Evolutionary conservation across 345 rosid species (phyloP).

Genomic region (Eutrema yunnanense): DNA sequence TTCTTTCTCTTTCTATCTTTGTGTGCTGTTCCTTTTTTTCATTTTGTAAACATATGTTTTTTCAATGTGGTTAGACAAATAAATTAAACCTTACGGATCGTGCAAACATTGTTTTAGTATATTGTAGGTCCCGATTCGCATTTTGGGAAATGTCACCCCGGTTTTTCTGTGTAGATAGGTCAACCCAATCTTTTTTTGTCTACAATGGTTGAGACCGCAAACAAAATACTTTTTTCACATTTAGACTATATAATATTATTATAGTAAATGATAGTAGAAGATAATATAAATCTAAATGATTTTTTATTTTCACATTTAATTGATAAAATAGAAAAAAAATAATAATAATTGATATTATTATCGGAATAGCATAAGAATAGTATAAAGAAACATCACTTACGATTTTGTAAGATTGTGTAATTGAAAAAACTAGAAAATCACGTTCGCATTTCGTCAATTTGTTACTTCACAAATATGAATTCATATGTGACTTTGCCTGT

Average conservation of each 20-base stretch:
- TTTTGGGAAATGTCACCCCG: conserved; percentile 11
- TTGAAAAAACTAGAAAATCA: not conserved
- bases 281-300: not conserved
- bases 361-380: no score
- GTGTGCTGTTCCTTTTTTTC: no score
- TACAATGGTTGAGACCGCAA: not conserved
- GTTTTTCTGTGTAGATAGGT: not conserved
- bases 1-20: no score
- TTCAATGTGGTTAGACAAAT: conserved; percentile 13
- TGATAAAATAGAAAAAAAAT: not conserved
- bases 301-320: no score
- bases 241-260: not conserved
- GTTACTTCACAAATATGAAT: not conserved
- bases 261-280: not conserved
- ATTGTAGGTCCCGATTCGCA: conserved; percentile 21
- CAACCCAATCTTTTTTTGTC: conserved; percentile 6
- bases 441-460: not conserved
- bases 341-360: no score
- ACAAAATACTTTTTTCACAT: conserved; percentile 6
- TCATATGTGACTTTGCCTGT: not conserved
- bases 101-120: not conserved
- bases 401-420: not conserved
- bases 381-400: not conserved
- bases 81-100: not conserved
- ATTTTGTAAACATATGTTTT: not conserved